phyloP scores from a whole-genome alignment of 805 yeast genomes.

The Metschnikowia kofuensis region DNA sequence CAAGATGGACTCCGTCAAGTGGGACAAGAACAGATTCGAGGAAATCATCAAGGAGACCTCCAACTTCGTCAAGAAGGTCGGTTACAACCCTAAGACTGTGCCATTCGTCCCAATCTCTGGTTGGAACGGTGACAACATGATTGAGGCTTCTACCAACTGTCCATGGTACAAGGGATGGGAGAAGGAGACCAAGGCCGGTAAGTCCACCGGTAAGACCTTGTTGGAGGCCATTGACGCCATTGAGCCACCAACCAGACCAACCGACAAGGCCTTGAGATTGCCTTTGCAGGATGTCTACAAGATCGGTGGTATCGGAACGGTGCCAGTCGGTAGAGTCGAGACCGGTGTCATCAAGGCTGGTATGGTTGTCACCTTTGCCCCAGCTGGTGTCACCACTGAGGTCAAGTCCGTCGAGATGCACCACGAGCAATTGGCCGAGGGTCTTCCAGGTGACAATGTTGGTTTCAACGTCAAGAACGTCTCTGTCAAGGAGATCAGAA shows the following conservation, averaged over 20 bases:
- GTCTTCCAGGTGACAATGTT: conserved; percentile 89
- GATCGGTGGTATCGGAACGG: conserved; percentile 91
- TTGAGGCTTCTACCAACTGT: conserved; percentile 77
- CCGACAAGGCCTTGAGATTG: conserved; percentile 84
- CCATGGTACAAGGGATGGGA: conserved; percentile 88
- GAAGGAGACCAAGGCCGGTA: conserved; percentile 72
- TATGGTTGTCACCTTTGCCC: conserved; percentile 86
- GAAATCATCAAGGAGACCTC: conserved; percentile 75
- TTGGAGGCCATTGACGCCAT: conserved; percentile 82
- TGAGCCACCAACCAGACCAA: conserved; percentile 78
- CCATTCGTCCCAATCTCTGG: conserved; percentile 85
- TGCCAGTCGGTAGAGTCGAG: conserved; percentile 93
- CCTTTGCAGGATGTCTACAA: conserved; percentile 90
- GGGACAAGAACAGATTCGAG: conserved; percentile 78
- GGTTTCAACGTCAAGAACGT: conserved; percentile 91
- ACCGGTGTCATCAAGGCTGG: conserved; percentile 91
- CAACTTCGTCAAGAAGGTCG: conserved; percentile 81
- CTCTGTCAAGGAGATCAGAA: conserved; percentile 83
- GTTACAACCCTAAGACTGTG: conserved; percentile 78
- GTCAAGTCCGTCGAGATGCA: conserved; percentile 90
- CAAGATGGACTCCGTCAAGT: conserved; percentile 93
- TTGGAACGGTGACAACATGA: conserved; percentile 93
- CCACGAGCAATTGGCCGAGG: conserved; percentile 76
- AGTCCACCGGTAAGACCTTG: conserved; percentile 72
- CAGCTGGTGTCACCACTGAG: conserved; percentile 86